phyloP scores from a whole-genome alignment of 768 basidiomycete species.

The Leccinum truebloodii region DNA sequence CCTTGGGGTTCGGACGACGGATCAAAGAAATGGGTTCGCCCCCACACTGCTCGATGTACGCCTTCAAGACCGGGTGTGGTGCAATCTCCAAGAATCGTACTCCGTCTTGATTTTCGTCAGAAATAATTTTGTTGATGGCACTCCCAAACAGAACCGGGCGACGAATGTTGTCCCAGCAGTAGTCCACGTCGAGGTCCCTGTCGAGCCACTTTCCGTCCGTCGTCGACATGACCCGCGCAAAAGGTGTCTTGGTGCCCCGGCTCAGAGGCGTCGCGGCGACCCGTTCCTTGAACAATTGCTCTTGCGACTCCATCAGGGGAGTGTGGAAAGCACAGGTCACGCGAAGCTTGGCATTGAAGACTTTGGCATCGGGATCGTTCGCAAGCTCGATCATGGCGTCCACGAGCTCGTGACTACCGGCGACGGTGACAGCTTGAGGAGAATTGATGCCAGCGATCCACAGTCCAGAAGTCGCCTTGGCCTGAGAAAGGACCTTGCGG shows the following conservation, averaged over 20 bases:
- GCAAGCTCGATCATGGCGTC: slow-evolving; percentile 30
- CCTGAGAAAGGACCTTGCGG: slow-evolving; percentile 31
- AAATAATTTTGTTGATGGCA: slow-evolving; percentile 32
- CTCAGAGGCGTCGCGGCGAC: slow-evolving; percentile 18
- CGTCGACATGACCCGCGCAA: slow-evolving; percentile 37
- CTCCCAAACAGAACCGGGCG: slow-evolving; percentile 36
- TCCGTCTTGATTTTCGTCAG: slow-evolving; percentile 31
- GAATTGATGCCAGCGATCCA: slow-evolving; percentile 40
- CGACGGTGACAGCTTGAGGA: slow-evolving; percentile 38
- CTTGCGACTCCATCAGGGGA: slow-evolving; percentile 37
- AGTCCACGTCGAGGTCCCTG: slow-evolving; percentile 28
- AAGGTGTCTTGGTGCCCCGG: slow-evolving; percentile 21
- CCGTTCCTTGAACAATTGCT: slow-evolving; percentile 31
- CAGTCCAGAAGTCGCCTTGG: slow-evolving; percentile 28
- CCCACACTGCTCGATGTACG: slow-evolving; percentile 36
- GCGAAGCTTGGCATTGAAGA: slow-evolving; percentile 33
- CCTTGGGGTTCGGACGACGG: slow-evolving; percentile 34
- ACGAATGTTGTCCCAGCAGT: slow-evolving; percentile 40
- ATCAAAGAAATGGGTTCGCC: slow-evolving; percentile 31
- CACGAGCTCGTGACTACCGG: slow-evolving; percentile 33
- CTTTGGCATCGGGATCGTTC: slow-evolving; percentile 27
- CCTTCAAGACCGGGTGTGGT: slow-evolving; percentile 38
- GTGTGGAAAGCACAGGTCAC: slow-evolving; percentile 38
- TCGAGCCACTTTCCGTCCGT: slow-evolving; percentile 36
- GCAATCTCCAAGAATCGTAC: slow-evolving; percentile 34